Evolutionary conservation across 148 eudicot genomes (phyloP), one percentile per base, ranked within the genome.

Genomic region (Rhododendron henanense): DNA sequence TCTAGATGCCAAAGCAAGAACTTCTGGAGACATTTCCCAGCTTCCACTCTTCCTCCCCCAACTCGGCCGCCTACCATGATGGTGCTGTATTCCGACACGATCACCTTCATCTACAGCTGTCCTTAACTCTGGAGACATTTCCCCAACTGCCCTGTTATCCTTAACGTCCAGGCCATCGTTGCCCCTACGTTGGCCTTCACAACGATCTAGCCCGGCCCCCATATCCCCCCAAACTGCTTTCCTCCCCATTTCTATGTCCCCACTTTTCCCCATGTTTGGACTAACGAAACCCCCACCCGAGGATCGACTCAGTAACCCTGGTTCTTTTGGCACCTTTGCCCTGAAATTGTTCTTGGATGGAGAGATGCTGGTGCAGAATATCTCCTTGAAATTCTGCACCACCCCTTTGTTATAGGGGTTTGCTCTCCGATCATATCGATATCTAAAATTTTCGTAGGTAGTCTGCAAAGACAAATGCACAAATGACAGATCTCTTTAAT

Each of bases 21-120:
- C 96, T 89, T 97, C 99, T 3, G 99, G 98, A 1, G 99, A 97
- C 98, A 93, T 97, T 77, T 97, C 99, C 99, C 98, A 97, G 91
- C 90, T 97, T 73, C 98, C 98, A 63, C 98, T 94, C 85, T 93
- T 94, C 88, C 99, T 93, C 16, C 99, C 98, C 98, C 98, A 91
- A 83, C 98, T 93, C 10, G 97, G 88, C 47, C 94, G 93, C 85
- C 94, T 91, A 5, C 93, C 76, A 33, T 71, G 76, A 71, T 71
- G 93, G 84, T 96, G 33, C 73, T 59, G 97, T 83, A 88, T 88
- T 80, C 93, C 98, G 48, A 89, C 93, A 63, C 97, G 95, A 47
- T 93, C 99, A 14, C 92, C 91, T 84, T 96, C 99, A 75, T 94
- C 98, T 35, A 95, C 98, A 1, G 91, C 93, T 11, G 91, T 89